phyloP scores from a whole-genome alignment of 2,329 filamentous ascomycete species.

The Elsinoe australis region DNA sequence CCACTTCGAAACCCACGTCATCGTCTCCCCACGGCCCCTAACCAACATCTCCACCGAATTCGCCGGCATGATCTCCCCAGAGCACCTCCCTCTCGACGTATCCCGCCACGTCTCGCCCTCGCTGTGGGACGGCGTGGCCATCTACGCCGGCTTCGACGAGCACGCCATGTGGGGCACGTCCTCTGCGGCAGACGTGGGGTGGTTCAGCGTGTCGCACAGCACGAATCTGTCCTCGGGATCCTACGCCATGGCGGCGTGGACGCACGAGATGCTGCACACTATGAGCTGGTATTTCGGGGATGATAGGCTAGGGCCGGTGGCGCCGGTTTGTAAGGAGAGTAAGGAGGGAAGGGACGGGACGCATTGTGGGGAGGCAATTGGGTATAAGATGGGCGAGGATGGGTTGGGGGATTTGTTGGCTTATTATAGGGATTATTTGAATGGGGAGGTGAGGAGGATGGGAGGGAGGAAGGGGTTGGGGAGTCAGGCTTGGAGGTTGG shows the following conservation, averaged over 20 bases:
- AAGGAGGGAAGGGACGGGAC: conserved; percentile 6
- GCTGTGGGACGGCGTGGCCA: conserved; percentile 10
- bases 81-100: conserved; percentile 4
- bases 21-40: conserved; percentile 10
- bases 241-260: conserved; percentile 10
- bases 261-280: conserved; percentile 9
- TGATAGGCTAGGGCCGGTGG: neutral
- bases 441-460: neutral
- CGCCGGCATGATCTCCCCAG: conserved; percentile 9
- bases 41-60: neutral
- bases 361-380: conserved; percentile 13
- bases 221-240: conserved; percentile 6
- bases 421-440: conserved; percentile 13
- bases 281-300: conserved; percentile 6
- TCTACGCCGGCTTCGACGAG: conserved; percentile 13
- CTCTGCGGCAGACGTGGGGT: conserved; percentile 4
- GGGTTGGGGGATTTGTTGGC: neutral
- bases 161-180: conserved; percentile 15
- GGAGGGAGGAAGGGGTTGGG: conserved; percentile 8
- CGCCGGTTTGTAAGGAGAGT: neutral
- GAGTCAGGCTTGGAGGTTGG: conserved; percentile 8
- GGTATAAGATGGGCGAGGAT: conserved; percentile 1
- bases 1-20: conserved; percentile 10
- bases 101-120: neutral
- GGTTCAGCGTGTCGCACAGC: conserved; percentile 7